A percentile compares a stretch with the other conserved stretches of the same genome.
Evolutionary conservation across 768 basidiomycete species (phyloP).

Genomic region (Boletus sp.): DNA sequence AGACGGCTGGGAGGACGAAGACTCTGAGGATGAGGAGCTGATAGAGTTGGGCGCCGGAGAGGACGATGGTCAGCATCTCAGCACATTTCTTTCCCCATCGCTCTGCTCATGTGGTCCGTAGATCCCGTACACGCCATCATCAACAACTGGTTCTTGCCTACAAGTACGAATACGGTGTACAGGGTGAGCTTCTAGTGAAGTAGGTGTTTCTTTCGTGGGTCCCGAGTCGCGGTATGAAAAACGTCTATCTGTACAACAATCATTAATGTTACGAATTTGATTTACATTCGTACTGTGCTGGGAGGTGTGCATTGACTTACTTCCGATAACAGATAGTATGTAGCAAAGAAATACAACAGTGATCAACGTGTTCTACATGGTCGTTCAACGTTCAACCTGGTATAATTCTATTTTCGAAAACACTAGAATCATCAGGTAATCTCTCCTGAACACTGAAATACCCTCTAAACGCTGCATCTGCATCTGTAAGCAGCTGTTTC

Average conservation of each 20-base stretch:
- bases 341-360: too few relatives aligned
- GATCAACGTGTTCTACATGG: too few relatives aligned
- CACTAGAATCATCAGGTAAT: slow-evolving; percentile 2
- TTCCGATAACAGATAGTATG: too few relatives aligned
- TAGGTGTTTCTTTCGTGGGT: neutral
- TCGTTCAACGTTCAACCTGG: too few relatives aligned
- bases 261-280: neutral
- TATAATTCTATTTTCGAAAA: too few relatives aligned
- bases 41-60: slow-evolving; percentile 1
- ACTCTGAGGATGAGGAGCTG: slow-evolving; percentile 13
- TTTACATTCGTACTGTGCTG: too few relatives aligned
- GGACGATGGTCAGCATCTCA: slow-evolving; percentile 8
- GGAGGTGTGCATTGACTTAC: too few relatives aligned
- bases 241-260: neutral
- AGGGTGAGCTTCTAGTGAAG: slow-evolving; percentile 23
- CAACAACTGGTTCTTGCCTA: slow-evolving; percentile 23
- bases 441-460: neutral
- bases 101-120: slow-evolving; percentile 7
- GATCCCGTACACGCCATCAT: slow-evolving; percentile 14
- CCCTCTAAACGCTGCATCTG: slow-evolving; percentile 11
- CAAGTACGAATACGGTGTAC: slow-evolving; percentile 24
- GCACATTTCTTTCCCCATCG: neutral
- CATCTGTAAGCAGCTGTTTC: slow-evolving; percentile 16
- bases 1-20: slow-evolving; percentile 17
- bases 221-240: neutral